Evolutionary conservation across 768 basidiomycete genomes (phyloP).

Genomic region (Sarcomyxa edulis): DNA sequence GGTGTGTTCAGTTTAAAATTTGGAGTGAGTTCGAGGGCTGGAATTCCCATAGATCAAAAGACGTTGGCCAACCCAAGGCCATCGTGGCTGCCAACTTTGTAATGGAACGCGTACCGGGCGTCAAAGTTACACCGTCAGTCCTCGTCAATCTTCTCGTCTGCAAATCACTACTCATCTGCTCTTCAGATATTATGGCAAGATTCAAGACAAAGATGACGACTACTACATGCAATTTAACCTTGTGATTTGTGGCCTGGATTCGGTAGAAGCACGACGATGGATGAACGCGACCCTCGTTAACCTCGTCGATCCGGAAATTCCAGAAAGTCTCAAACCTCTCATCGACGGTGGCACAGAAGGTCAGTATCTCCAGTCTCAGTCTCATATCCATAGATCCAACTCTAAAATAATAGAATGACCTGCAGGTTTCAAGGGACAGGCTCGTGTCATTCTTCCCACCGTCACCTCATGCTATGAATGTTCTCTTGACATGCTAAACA

Average conservation of each 20-base stretch:
- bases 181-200: conserved; percentile 88
- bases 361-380: too few relatives aligned
- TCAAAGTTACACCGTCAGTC: conserved; percentile 92
- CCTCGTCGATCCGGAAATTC: conserved; percentile 88
- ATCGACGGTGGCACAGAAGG: conserved; percentile 99
- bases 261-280: conserved; percentile 96
- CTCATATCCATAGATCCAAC: conserved; percentile 1
- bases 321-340: conserved; percentile 91
- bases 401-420: background rate
- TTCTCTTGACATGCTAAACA: conserved; percentile 96
- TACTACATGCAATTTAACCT: conserved; percentile 98
- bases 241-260: conserved; percentile 95
- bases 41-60: conserved; percentile 56
- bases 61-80: conserved; percentile 94
- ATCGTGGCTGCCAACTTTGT: conserved; percentile 93
- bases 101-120: conserved; percentile 93
- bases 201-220: conserved; percentile 93
- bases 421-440: conserved; percentile 96
- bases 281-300: conserved; percentile 97
- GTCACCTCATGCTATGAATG: conserved; percentile 98
- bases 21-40: conserved; percentile 3
- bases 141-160: background rate
- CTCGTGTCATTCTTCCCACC: conserved; percentile 92
- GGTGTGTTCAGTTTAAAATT: conserved; percentile 40
- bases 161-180: conserved; percentile 5